Evolutionary conservation across 352 stramenopile genomes (phyloP).

Genomic region (Pythium pectinolyticum): DNA sequence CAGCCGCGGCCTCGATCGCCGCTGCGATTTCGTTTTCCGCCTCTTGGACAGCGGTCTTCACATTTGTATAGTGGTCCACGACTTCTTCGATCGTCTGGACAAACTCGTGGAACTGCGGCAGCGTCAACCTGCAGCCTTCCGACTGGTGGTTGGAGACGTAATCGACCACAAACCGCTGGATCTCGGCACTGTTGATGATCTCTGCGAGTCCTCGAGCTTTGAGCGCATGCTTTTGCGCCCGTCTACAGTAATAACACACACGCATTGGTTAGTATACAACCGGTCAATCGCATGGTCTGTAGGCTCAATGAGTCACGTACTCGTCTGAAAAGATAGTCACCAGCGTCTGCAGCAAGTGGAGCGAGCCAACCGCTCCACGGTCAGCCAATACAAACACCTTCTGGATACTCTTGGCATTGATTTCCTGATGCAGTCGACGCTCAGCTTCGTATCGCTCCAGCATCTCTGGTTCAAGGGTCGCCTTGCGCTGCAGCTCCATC

Average conservation of each 20-base stretch:
- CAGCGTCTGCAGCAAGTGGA: slow-evolving; percentile 59
- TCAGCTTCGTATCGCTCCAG: slow-evolving; percentile 44
- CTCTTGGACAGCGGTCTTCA: slow-evolving; percentile 51
- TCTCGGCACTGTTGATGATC: slow-evolving; percentile 37
- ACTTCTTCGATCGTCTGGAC: slow-evolving; percentile 59
- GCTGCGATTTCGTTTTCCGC: slow-evolving; percentile 62
- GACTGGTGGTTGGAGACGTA: slow-evolving; percentile 39
- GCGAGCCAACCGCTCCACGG: slow-evolving; percentile 32
- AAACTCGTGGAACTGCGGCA: slow-evolving; percentile 53
- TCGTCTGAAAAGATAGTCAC: slow-evolving; percentile 57
- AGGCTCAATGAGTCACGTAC: slow-evolving; percentile 31
- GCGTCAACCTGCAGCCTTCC: slow-evolving; percentile 30
- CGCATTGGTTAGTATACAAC: no score
- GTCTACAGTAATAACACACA: slow-evolving; percentile 10
- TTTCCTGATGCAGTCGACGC: slow-evolving; percentile 13
- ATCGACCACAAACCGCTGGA: slow-evolving; percentile 64
- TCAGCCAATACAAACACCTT: slow-evolving; percentile 57
- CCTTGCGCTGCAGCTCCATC: slow-evolving; percentile 30
- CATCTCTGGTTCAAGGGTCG: slow-evolving; percentile 54
- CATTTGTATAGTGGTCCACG: slow-evolving; percentile 39
- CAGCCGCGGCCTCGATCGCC: slow-evolving; percentile 28
- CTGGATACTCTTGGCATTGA: slow-evolving; percentile 41
- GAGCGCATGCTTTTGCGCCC: slow-evolving; percentile 38
- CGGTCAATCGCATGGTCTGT: no score
- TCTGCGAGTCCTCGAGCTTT: slow-evolving; percentile 49